Conservation (phyloP, 192 early-diverging fungal species). For the Gryganskiella cystojenkinii region DNA sequence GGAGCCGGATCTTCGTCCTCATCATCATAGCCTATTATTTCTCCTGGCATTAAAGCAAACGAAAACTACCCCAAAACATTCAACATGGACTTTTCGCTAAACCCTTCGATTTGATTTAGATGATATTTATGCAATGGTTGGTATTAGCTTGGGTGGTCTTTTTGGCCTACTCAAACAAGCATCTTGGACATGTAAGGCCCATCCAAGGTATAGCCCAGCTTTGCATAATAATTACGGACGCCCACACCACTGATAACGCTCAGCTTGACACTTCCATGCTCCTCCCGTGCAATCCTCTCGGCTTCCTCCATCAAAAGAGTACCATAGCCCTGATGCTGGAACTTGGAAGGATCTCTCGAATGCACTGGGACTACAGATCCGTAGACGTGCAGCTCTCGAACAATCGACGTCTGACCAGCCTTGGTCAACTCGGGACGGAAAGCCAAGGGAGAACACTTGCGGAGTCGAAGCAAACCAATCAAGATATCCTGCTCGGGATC, state of each 20-base stretch:
- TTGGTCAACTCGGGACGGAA: slow-evolving; percentile 93
- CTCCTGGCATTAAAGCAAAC: too few relatives aligned
- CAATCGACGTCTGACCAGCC: slow-evolving; percentile 86
- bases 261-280: slow-evolving; percentile 95
- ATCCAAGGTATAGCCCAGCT: slow-evolving; percentile 95
- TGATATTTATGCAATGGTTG: too few relatives aligned
- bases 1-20: too few relatives aligned
- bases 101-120: too few relatives aligned
- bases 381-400: slow-evolving; percentile 98
- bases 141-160: too few relatives aligned
- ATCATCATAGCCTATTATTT: too few relatives aligned
- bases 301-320: slow-evolving; percentile 99
- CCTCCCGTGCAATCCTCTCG: slow-evolving; percentile 96
- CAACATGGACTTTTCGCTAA: too few relatives aligned
- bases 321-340: slow-evolving; percentile 99
- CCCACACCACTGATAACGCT: slow-evolving; percentile 98
- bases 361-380: slow-evolving; percentile 97
- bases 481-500: slow-evolving; percentile 97
- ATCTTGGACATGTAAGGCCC: slow-evolving; percentile 98
- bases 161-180: slow-evolving; percentile 64
- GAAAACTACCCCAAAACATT: too few relatives aligned
- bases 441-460: slow-evolving; percentile 89
- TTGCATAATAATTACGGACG: slow-evolving; percentile 97
- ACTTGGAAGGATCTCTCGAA: slow-evolving; percentile 95
- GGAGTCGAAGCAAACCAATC: slow-evolving; percentile 92